Percentiles rank a stretch among this genome's conserved stretches.
Evolutionary conservation across 2,329 filamentous ascomycete genomes (phyloP).

Genomic region (Mollisia scopiformis): DNA sequence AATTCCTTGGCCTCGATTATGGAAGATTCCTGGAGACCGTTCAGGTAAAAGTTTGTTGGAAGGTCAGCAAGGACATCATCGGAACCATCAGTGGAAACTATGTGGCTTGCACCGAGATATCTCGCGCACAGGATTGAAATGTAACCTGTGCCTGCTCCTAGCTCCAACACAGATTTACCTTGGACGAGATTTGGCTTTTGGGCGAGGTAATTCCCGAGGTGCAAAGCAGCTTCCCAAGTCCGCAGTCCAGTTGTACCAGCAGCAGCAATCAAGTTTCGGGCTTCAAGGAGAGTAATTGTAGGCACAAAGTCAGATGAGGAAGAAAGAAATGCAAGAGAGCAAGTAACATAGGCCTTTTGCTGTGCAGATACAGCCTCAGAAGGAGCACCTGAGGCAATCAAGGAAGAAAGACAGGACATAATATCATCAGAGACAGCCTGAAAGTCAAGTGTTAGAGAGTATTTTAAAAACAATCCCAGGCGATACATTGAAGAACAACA

Average conservation of each 20-base stretch:
- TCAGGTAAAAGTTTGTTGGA: constrained; percentile 69
- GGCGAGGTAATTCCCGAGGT: constrained; percentile 71
- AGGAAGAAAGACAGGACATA: constrained; percentile 66
- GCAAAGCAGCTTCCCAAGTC: constrained; percentile 81
- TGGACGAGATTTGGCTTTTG: constrained; percentile 40
- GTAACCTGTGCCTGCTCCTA: constrained; percentile 78
- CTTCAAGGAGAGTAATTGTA: constrained; percentile 68
- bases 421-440: constrained; percentile 86
- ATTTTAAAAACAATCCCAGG: neutral
- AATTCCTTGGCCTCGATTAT: constrained; percentile 60
- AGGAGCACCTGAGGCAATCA: constrained; percentile 67
- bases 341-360: constrained; percentile 75
- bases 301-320: constrained; percentile 8
- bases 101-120: constrained; percentile 59
- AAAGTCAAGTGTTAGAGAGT: constrained; percentile 31
- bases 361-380: constrained; percentile 69
- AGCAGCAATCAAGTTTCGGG: constrained; percentile 68
- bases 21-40: constrained; percentile 58
- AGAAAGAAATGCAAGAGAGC: constrained; percentile 43
- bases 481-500: constrained; percentile 1
- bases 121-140: constrained; percentile 75
- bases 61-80: constrained; percentile 71
- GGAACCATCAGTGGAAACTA: constrained; percentile 75
- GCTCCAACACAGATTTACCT: constrained; percentile 66
- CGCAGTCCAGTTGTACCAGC: constrained; percentile 75